A percentile compares a stretch with the other conserved stretches of the same genome.
phyloP scores from a whole-genome alignment of 78 protist genomes.

The Dictyostelium purpureum region DNA sequence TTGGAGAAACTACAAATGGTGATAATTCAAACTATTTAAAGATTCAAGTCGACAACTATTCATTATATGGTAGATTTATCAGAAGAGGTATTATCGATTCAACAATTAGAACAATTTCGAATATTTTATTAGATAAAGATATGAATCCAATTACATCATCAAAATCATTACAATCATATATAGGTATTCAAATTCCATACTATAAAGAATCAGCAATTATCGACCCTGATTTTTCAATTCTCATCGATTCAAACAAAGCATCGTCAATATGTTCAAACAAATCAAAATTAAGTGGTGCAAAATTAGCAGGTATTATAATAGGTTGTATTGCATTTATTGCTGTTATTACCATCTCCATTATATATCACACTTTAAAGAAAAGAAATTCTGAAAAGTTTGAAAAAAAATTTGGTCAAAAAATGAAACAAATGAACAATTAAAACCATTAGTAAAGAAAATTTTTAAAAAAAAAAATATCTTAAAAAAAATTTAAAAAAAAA shows the following conservation, averaged over 20 bases:
- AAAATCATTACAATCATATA: not conserved
- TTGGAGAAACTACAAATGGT: not conserved
- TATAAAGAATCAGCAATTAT: not conserved
- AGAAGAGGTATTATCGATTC: not conserved
- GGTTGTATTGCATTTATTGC: not conserved
- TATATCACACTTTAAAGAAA: not conserved
- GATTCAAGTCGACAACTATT: not conserved
- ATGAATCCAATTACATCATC: not conserved
- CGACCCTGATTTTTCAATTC: conserved; percentile 22
- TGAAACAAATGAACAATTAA: too few relatives aligned
- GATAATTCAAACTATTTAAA: not conserved
- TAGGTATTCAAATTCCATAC: conserved; percentile 1
- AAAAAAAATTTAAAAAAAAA: too few relatives aligned
- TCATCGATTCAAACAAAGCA: not conserved
- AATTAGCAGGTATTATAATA: not conserved
- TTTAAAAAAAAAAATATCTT: too few relatives aligned
- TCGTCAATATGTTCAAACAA: not conserved
- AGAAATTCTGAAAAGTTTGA: not conserved
- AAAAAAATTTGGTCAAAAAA: too few relatives aligned
- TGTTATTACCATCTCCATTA: not conserved
- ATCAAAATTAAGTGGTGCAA: not conserved
- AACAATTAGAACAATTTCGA: not conserved
- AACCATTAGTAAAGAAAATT: too few relatives aligned
- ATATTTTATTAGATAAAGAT: not conserved
- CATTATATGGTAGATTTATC: conserved; percentile 31